Evolutionary conservation across 2,329 filamentous ascomycete species (phyloP).

Genomic region (Alternaria alternata): DNA sequence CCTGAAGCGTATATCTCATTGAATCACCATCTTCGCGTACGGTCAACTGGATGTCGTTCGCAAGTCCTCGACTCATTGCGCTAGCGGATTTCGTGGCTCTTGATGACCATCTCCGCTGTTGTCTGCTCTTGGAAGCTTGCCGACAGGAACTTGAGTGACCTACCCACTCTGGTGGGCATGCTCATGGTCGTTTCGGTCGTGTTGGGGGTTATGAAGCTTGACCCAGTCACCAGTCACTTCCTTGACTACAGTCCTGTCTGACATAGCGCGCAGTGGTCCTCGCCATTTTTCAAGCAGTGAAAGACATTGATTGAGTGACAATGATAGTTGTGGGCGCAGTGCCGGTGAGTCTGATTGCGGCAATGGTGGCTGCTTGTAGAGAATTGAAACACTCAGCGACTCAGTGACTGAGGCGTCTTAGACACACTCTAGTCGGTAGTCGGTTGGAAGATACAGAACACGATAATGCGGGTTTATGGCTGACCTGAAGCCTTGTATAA

Average conservation of each 20-base stretch:
- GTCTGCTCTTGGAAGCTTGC: conserved; percentile 15
- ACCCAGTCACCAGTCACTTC: conserved; percentile 19
- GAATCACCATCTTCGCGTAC: not conserved
- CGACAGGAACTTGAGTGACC: not conserved
- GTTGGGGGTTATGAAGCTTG: conserved; percentile 10
- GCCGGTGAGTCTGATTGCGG: not conserved
- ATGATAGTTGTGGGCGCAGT: conserved; percentile 2
- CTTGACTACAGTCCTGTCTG: conserved; percentile 11
- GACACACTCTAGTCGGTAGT: not conserved
- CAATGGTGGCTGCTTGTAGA: not conserved
- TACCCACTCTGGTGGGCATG: not conserved
- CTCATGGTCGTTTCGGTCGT: conserved; percentile 5
- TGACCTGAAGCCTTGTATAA: not conserved
- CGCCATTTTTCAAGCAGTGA: conserved; percentile 5
- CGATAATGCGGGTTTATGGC: not conserved
- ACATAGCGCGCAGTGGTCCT: conserved; percentile 7
- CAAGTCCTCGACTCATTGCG: not conserved
- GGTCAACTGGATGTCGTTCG: not conserved
- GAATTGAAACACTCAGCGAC: not conserved
- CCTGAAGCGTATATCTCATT: not conserved
- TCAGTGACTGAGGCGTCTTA: not conserved
- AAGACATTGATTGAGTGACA: not conserved
- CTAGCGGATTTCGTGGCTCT: conserved; percentile 6
- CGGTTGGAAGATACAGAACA: not conserved
- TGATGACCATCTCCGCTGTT: conserved; percentile 19